phyloP scores from a whole-genome alignment of 164 flowering plant genomes.

The Piper longum region DNA sequence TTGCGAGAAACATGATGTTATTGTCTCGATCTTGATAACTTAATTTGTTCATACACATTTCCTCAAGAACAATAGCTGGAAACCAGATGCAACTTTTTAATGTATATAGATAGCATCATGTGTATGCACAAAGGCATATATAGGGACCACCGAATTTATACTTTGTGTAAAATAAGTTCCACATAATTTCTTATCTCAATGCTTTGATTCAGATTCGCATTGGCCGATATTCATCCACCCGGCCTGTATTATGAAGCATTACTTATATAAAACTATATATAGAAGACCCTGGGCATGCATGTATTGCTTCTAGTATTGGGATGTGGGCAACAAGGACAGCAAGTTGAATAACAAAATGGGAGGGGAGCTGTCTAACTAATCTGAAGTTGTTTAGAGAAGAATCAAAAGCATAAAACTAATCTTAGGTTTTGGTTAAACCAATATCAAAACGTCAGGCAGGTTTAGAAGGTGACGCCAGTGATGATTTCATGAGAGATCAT shows the following conservation, averaged over 20 bases:
- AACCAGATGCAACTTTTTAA: neutral
- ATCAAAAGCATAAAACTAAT: neutral
- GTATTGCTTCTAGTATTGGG: neutral
- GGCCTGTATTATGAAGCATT: too few relatives aligned
- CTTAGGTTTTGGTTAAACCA: neutral
- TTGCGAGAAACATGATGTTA: neutral
- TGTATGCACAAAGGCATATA: neutral
- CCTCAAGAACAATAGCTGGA: neutral
- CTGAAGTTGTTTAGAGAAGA: neutral
- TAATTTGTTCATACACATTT: too few relatives aligned
- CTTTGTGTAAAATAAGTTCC: neutral
- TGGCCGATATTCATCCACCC: neutral
- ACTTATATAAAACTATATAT: neutral
- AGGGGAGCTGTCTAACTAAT: neutral
- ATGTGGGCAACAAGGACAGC: neutral
- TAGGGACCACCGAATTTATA: neutral
- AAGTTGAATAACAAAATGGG: neutral
- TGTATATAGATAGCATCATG: neutral
- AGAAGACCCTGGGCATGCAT: too few relatives aligned
- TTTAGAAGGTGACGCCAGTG: neutral
- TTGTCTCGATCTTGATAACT: neutral
- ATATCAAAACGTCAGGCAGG: neutral
- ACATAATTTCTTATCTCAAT: too few relatives aligned
- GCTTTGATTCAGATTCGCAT: neutral
- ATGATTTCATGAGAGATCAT: neutral